Evolutionary conservation across 192 early-diverging fungal genomes (phyloP).

Genomic region (Linnemannia elongata): DNA sequence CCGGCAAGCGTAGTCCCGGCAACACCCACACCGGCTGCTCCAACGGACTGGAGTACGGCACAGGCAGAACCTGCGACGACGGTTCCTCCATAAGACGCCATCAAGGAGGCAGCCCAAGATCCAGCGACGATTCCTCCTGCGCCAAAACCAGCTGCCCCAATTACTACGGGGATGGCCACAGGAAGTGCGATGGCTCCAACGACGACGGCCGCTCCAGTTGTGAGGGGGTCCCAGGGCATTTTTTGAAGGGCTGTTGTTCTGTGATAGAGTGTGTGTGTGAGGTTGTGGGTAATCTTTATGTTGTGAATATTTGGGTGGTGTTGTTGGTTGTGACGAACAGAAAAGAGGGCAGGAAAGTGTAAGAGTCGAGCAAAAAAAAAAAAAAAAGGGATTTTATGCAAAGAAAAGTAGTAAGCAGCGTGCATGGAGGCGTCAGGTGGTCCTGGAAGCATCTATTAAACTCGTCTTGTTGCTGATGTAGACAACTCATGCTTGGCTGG

Average conservation of each 20-base stretch:
- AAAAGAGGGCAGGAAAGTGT: too few relatives aligned
- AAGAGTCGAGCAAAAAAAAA: too few relatives aligned
- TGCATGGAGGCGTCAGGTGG: too few relatives aligned
- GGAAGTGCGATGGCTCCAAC: neutral
- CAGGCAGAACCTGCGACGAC: constrained; percentile 14
- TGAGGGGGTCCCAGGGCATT: neutral
- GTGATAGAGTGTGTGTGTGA: too few relatives aligned
- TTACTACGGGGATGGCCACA: neutral
- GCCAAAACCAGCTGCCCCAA: constrained; percentile 20
- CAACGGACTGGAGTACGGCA: constrained; percentile 11
- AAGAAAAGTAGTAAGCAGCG: too few relatives aligned
- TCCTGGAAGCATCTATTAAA: too few relatives aligned
- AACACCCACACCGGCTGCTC: neutral
- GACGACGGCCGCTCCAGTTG: neutral
- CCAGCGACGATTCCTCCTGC: constrained; percentile 27
- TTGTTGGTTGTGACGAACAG: too few relatives aligned
- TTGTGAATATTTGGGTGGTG: too few relatives aligned
- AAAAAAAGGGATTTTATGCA: too few relatives aligned
- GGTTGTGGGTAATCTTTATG: too few relatives aligned
- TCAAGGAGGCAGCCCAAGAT: constrained; percentile 25
- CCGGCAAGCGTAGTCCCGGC: neutral
- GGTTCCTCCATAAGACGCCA: constrained; percentile 20
- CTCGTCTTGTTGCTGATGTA: too few relatives aligned
- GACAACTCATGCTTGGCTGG: too few relatives aligned
- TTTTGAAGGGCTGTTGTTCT: neutral